Evolutionary conservation across 495 filamentous ascomycete species (phyloP).

Genomic region (Lepidopterella palustris): DNA sequence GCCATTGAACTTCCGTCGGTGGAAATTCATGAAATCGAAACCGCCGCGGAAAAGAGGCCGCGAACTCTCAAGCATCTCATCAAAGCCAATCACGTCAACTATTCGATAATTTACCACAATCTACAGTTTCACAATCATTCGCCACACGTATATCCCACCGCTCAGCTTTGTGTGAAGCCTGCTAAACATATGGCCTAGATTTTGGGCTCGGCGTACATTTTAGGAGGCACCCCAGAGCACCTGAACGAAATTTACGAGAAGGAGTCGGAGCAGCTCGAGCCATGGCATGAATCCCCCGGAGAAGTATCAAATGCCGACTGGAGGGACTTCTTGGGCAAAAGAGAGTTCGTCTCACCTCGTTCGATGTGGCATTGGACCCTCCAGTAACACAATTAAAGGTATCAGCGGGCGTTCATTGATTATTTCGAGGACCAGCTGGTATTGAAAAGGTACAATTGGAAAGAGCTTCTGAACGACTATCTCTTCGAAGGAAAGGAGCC

Average conservation of each 20-base stretch:
- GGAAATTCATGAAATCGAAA: conserved; percentile 71
- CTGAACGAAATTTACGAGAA: conserved; percentile 73
- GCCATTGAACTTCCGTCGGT: conserved; percentile 63
- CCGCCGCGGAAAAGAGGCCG: conserved; percentile 65
- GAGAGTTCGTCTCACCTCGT: conserved; percentile 41
- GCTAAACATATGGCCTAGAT: conserved; percentile 40
- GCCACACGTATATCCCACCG: conserved; percentile 59
- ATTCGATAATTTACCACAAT: conserved; percentile 73
- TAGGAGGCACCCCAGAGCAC: conserved; percentile 66
- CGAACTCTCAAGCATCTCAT: conserved; percentile 84
- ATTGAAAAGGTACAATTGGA: conserved; percentile 75
- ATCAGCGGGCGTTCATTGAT: conserved; percentile 84
- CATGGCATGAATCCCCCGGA: conserved; percentile 78
- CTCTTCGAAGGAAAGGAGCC: conserved; percentile 70
- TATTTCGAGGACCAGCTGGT: conserved; percentile 88
- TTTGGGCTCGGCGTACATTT: conserved; percentile 73
- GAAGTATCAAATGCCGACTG: conserved; percentile 80
- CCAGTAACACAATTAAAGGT: conserved; percentile 39
- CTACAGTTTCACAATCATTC: conserved; percentile 81
- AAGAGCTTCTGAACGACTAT: conserved; percentile 64
- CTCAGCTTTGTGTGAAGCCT: conserved; percentile 11
- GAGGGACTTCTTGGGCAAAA: conserved; percentile 72
- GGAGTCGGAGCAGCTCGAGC: conserved; percentile 62
- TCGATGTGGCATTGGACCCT: background rate
- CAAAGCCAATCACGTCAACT: conserved; percentile 83